Evolutionary conservation across 2,329 filamentous ascomycete species (phyloP).

Genomic region (Cryphonectria japonica): DNA sequence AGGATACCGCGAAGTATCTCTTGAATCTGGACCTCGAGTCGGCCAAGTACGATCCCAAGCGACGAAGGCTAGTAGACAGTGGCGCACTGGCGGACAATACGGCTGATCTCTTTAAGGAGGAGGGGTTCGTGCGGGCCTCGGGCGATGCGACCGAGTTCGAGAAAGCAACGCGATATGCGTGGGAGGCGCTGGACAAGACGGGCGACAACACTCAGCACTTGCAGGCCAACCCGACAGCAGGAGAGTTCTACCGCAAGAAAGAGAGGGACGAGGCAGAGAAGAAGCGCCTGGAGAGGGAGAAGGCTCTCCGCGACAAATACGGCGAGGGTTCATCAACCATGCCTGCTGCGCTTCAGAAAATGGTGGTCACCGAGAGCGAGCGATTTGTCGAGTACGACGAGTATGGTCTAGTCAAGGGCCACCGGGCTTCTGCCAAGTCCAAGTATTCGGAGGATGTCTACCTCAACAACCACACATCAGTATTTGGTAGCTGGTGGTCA

Average conservation of each 20-base stretch:
- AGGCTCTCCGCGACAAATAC: constrained; percentile 79
- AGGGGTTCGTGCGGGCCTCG: constrained; percentile 85
- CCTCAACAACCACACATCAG: constrained; percentile 86
- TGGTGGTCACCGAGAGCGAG: constrained; percentile 79
- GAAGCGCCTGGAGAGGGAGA: constrained; percentile 69
- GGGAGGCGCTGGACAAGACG: constrained; percentile 88
- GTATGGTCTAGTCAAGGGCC: constrained; percentile 85
- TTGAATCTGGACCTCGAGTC: constrained; percentile 94
- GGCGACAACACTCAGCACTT: constrained; percentile 83
- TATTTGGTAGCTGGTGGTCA: constrained; percentile 98
- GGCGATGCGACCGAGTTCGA: constrained; percentile 95
- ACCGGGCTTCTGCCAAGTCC: constrained; percentile 75
- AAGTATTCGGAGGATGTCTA: constrained; percentile 91
- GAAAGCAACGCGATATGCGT: constrained; percentile 84
- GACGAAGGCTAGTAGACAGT: constrained; percentile 83
- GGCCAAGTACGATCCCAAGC: constrained; percentile 97
- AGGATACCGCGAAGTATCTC: constrained; percentile 97
- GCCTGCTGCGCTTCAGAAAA: constrained; percentile 65
- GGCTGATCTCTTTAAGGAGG: constrained; percentile 83
- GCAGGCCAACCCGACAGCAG: constrained; percentile 94
- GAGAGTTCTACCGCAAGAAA: constrained; percentile 81
- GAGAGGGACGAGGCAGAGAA: constrained; percentile 73
- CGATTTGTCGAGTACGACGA: constrained; percentile 94
- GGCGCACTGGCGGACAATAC: constrained; percentile 81
- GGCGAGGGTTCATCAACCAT: constrained; percentile 64